Percentiles rank a stretch among this genome's conserved stretches.
phyloP scores from a whole-genome alignment of 2,329 filamentous ascomycete species.

The Aspergillus alliaceus region DNA sequence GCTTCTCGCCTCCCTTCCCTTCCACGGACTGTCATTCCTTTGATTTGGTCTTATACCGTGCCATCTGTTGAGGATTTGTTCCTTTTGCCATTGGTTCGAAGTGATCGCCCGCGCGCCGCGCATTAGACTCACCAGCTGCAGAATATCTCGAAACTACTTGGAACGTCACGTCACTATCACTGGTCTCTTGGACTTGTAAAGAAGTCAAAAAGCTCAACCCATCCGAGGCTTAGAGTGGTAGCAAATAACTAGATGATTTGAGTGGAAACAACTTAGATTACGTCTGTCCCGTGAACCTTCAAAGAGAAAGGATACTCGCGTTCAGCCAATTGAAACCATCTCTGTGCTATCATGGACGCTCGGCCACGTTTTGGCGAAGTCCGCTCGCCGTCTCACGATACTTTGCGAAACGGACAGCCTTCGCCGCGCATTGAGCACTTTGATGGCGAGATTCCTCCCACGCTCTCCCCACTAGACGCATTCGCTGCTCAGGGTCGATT shows the following conservation, averaged over 20 bases:
- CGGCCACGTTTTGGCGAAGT: conserved; percentile 62
- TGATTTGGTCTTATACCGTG: conserved; percentile 13
- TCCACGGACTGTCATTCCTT: conserved; percentile 20
- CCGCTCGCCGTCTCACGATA: conserved; percentile 58
- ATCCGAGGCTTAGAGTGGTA: not conserved
- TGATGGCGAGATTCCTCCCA: conserved; percentile 76
- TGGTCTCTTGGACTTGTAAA: not conserved
- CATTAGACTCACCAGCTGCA: not conserved
- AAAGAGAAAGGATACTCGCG: conserved; percentile 3
- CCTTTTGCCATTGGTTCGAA: not conserved
- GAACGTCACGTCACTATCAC: too few species aligned
- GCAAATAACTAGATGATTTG: conserved; percentile 13
- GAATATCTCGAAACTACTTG: not conserved
- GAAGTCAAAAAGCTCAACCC: not conserved
- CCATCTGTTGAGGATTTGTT: not conserved
- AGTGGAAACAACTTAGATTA: not conserved
- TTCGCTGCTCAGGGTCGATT: conserved; percentile 89
- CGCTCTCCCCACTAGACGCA: conserved; percentile 90
- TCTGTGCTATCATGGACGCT: conserved; percentile 48
- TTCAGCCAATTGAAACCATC: conserved; percentile 6
- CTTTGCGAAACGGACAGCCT: conserved; percentile 56
- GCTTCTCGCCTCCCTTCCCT: conserved; percentile 5
- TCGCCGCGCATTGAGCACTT: conserved; percentile 73
- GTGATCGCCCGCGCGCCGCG: not conserved
- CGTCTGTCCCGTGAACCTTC: not conserved